phyloP scores from a whole-genome alignment of 164 flowering plant species.

The Pachysandra terminalis region DNA sequence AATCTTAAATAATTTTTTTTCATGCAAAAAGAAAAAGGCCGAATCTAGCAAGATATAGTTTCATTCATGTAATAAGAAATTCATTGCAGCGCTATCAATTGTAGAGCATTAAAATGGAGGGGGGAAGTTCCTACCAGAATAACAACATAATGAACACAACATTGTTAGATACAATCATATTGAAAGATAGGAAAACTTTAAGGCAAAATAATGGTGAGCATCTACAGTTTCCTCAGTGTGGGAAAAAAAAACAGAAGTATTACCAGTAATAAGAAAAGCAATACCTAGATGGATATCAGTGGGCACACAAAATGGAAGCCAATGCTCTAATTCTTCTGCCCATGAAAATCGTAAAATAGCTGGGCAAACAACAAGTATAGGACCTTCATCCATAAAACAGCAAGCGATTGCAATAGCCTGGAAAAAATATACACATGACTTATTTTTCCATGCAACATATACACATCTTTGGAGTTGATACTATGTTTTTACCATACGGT shows the following conservation, averaged over 20 bases:
- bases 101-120: too few relatives aligned
- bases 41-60: too few relatives aligned
- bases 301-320: conserved; percentile 89
- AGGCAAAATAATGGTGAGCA: not conserved
- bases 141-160: too few relatives aligned
- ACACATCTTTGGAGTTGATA: too few relatives aligned
- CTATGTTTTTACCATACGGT: too few relatives aligned
- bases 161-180: too few relatives aligned
- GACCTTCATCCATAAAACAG: conserved; percentile 83
- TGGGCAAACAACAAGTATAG: conserved; percentile 91
- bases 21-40: too few relatives aligned
- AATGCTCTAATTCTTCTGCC: conserved; percentile 97
- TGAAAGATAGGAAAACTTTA: not conserved
- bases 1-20: too few relatives aligned
- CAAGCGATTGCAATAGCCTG: conserved; percentile 94
- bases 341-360: conserved; percentile 87
- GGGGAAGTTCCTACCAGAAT: too few relatives aligned
- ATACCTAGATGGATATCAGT: conserved; percentile 89
- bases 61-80: too few relatives aligned
- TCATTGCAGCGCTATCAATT: too few relatives aligned
- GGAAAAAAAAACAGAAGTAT: conserved; percentile 4
- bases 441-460: not conserved
- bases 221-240: not conserved
- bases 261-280: not conserved
- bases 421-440: conserved; percentile 8